Base-by-base conservation (phyloP, 208 protist genomes). In the Porcisia hertigi region DNA sequence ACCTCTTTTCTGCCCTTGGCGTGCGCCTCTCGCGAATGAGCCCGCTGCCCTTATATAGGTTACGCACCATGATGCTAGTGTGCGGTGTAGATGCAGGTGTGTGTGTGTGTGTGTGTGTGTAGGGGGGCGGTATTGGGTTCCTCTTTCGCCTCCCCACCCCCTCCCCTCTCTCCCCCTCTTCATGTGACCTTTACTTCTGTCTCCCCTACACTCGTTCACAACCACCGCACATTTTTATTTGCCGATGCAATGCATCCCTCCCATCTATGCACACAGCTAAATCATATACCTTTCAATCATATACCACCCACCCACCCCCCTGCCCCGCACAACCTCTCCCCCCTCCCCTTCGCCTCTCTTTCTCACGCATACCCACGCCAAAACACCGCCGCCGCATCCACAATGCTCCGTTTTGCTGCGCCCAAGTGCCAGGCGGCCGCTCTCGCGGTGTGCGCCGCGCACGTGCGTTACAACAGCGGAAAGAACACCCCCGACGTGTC, bases 391-490 rank as follows among this genome's bases (percentile, higher is more conserved):
- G 18, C 71, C 2, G n/a, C 47, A 18, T n/a, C 4, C 16, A 58
- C 54, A 9, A 78, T 73, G 74, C 34, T 67, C 45, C 74, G 65
- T 57, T 59, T 77, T 57, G 73, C 66, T 66, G 57, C 65, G 41
- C 66, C 54, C 20, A 78, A 71, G 57, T 66, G 74, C 41, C 54
- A 71, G 52, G 73, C 64, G 41, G 64, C 73, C 64, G 62, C 63
- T 2, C 39, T 63, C 53, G 73, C 73, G n/a, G 64, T 71, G 73
- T 77, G 64, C 65, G 41, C 73, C 34, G 39, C 64, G 36, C 45
- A 63, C 64, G 73, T 77, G 64, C 73, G 64, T 52, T 54, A 65
- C 73, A 71, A 64, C 64, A 71, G 64, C 43, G 52, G 65, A n/a
- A 71, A 77, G 64, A 77, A 52, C 52, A 25, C 64, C 12, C 36